Evolutionary conservation across 140 eudicot genomes (phyloP).

Genomic region (Flaveria floridana): DNA sequence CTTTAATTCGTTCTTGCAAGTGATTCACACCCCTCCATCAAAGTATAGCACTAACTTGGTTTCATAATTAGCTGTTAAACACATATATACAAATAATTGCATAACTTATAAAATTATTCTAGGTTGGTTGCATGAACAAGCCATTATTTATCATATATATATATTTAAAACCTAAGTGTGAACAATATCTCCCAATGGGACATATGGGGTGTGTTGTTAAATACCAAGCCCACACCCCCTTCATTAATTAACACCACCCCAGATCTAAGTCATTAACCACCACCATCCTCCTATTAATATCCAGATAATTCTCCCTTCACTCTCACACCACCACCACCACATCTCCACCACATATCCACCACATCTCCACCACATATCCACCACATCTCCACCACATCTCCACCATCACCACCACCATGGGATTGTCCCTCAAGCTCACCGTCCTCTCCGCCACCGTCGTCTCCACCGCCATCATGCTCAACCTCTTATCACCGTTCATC

Average conservation of each 20-base stretch:
- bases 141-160: background rate
- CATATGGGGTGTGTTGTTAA: slow-evolving; percentile 21
- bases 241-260: slow-evolving; percentile 33
- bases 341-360: background rate
- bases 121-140: slow-evolving; percentile 21
- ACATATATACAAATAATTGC: background rate
- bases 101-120: background rate
- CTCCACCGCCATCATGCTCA: slow-evolving; percentile 53
- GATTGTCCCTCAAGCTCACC: slow-evolving; percentile 43
- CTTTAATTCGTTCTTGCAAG: too few species aligned
- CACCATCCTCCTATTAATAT: background rate
- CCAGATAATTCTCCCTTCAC: slow-evolving; percentile 29
- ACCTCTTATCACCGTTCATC: slow-evolving; percentile 40
- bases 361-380: background rate
- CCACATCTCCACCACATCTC: background rate
- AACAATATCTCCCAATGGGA: slow-evolving; percentile 27
- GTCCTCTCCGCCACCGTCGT: slow-evolving; percentile 49
- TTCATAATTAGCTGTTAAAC: background rate
- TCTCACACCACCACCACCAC: slow-evolving; percentile 19
- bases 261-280: slow-evolving; percentile 28
- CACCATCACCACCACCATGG: slow-evolving; percentile 21
- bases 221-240: slow-evolving; percentile 34
- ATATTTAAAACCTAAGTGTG: slow-evolving; percentile 18
- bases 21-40: too few species aligned
- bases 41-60: too few species aligned